Evolutionary conservation across 768 basidiomycete species (phyloP), one percentile per base, ranked within the genome.

Genomic region (Termitomyces sp.): DNA sequence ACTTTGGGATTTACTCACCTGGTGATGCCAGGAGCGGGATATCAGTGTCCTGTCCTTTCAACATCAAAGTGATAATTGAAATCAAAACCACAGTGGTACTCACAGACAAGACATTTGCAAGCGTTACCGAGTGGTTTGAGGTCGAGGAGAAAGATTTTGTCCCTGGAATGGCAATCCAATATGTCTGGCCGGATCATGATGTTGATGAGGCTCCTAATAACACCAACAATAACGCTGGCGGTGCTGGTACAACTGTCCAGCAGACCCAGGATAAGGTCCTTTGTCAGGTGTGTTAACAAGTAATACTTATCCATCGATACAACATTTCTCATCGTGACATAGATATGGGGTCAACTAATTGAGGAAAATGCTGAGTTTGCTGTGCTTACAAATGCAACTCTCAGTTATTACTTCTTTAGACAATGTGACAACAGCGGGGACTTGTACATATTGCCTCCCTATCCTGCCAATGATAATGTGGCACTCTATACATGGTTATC

Each of bases 221-320:
- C 20, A 22, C 22, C 9, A 35, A 1, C 3, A 10, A 23, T 23
- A 5, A 32, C 7, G 45, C 31, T 22, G 20, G 15, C 3, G 45
- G 32, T 7, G 20, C 13, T 23, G 32, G 32, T 12, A 3, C 13
- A 29, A 9, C 0, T 20, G 0, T 0, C 2, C 6, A 13, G 0
- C 31, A 32, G 29, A 47, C 32, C 7, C 32, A 3, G 3, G 22
- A 47, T 23, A 35, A 47, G 2, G 11, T 47, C 3, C 22, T 47
- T 10, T 4, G 33, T 1, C 46, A 47, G 32, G 46, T 47, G 22
- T n/a, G 46, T 47, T 13, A 16, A 47, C 3, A 11, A 11, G 33
- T 35, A 15, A 11, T 35, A 12, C 3, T 6, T 5, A 40, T 40
- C 20, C 15, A 15, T 42, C 15, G 5, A 16, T n/a, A 11, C 13